Base-by-base conservation (phyloP, 1,139 yeast species). In the Geotrichum cucujoidarum region DNA sequence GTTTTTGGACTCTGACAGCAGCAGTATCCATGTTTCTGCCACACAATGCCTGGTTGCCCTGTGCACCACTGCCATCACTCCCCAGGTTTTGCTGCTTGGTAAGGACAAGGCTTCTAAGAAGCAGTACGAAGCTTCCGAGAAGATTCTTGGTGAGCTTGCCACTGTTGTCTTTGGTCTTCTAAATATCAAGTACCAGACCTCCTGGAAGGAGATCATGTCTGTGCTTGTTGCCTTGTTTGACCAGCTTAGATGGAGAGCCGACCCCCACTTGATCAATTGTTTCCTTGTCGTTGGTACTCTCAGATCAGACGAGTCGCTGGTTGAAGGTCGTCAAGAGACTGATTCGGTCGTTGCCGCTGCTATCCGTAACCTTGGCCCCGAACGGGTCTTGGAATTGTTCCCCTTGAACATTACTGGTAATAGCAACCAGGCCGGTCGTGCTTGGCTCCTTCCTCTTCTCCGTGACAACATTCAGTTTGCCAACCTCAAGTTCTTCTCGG, bases 371-470 rank as follows among this genome's bases (percentile, higher is more conserved):
- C 66, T 90, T 65, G 98, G 98, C 1, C 97, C 97, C 4, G 94
- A 84, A 59, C 79, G 74, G 6, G 92, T 92, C 2, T 70, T 92
- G 52, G 68, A 78, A 45, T 71, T 77, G 7, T 73, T 92, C 39
- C 98, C 98, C 8, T 73, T 92, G 62, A 88, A 90, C 61, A 73
- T 92, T 59, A 71, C 73, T 40, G 72, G 80, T 4, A 65, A 72
- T 17, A 67, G 67, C 36, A 61, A 59, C 18, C 68, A 71, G 41
- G 77, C 84, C 20, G 95, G 95, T 43, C 79, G 97, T 65, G 97
- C 97, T 43, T 92, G 97, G 97, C 63, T 92, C 58, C 75, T 92
- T 54, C 98, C 98, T n/a, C 65, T 94, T 32, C 76, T 92, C 53
- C 83, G 97, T 68, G 97, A 90, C 59, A 81, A 86, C 60, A 85